These are phyloP conservation scores for Obelidium mucronatum DNA, from an alignment of 192 early-diverging fungal genomes.

Conservation along the genomic window DNA sequence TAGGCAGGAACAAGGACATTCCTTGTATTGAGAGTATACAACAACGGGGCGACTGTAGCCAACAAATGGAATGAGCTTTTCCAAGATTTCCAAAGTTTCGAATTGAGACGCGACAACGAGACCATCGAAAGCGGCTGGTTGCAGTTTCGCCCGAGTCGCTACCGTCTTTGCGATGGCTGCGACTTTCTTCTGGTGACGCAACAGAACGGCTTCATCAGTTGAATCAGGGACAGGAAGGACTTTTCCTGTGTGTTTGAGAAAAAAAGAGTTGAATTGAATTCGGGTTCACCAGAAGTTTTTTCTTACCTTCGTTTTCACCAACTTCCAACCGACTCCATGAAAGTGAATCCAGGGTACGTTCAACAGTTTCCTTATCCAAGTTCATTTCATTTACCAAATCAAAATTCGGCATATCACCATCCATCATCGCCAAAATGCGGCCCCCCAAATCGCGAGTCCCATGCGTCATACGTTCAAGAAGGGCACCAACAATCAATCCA, in stretches of 20 bases:
- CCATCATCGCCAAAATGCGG: constrained; percentile 20
- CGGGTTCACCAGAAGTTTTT: constrained; percentile 44
- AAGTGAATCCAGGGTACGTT: constrained; percentile 65
- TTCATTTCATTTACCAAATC: constrained; percentile 42
- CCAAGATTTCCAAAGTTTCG: constrained; percentile 74
- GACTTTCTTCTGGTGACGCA: not conserved
- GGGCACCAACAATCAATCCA: constrained; percentile 80
- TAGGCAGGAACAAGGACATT: constrained; percentile 44
- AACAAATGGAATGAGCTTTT: constrained; percentile 74
- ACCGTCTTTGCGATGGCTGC: constrained; percentile 58
- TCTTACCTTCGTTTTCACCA: constrained; percentile 62
- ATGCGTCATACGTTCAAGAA: constrained; percentile 78
- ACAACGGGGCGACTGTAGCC: constrained; percentile 86
- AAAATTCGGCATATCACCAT: constrained; percentile 13
- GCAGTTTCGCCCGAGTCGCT: constrained; percentile 60
- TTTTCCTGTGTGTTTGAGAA: not conserved
- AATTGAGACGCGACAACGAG: constrained; percentile 85
- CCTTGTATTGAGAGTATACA: constrained; percentile 69
- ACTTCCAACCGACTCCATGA: constrained; percentile 76
- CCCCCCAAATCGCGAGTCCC: constrained; percentile 29
- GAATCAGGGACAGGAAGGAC: not conserved
- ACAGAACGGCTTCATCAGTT: constrained; percentile 8
- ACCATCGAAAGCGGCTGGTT: constrained; percentile 65
- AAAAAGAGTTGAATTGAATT: constrained; percentile 42
- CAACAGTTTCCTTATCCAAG: constrained; percentile 59